Evolutionary conservation across 345 rosid species (phyloP), one percentile per base, ranked within the genome.

Genomic region (Aegle marmelos): DNA sequence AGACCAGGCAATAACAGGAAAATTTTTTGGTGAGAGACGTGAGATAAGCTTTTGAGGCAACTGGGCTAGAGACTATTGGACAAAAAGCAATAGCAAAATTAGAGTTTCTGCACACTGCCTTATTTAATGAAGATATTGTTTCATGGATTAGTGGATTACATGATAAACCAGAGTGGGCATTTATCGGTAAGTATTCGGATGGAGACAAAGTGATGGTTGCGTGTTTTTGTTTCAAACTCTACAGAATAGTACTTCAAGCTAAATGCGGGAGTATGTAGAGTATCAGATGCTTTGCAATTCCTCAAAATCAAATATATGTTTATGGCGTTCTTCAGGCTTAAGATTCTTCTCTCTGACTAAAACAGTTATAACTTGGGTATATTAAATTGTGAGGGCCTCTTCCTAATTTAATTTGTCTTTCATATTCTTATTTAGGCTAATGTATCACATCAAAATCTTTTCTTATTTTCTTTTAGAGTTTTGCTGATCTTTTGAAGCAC

Each of bases 21-120:
- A 94, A 50, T 90, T 96, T 80, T 96, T 96, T 27, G 98, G 97
- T 0, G 99, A 96, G 88, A 89, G 99, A 85, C 97, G 97, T 10
- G 97, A 93, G 88, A 70, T 94, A 72, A 87, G 64, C 81, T 92
- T 92, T 79, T 94, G 73, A 88, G 70, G 80, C 76, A 36, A n/a
- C 25, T 16, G 36, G 68, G 25, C 62, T 53, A 63, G 64, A 30
- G 62, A 50, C 45, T 4, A 8, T 22, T 30, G 53, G 31, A 48
- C 25, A 9, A 34, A 65, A 53, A 33, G 53, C 63, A 33, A n/a
- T 16, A 31, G 21, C 19, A 30, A 65, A 72, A 22, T 13, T 50
- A 65, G 54, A 50, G 22, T 21, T 57, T 11, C 33, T 45, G 3
- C 70, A 39, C 39, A 16, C 39, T 4, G 37, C 33, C 64, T 61